These are phyloP conservation scores for Leishmania guyanensis DNA, from an alignment of 208 protist species.

Conservation along the genomic window DNA sequence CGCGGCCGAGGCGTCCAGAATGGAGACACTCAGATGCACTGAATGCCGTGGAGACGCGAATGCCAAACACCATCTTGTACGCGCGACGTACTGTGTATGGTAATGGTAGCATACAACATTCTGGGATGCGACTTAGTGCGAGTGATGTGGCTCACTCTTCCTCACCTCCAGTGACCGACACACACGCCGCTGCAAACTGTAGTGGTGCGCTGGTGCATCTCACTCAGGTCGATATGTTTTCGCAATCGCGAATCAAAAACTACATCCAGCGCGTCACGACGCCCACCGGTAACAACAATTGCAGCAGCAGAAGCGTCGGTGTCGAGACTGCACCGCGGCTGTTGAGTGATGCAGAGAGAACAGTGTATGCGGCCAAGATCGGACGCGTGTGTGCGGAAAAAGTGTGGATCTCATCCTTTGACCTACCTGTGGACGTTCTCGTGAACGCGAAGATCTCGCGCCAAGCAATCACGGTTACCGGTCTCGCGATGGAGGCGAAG, in stretches of 20 bases:
- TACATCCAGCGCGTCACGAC: slow-evolving; percentile 32
- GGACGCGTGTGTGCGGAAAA: not conserved
- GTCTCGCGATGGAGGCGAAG: slow-evolving; percentile 27
- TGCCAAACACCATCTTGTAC: not conserved
- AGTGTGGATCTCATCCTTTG: slow-evolving; percentile 16
- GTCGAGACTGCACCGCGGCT: not conserved
- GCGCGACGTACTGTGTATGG: not conserved
- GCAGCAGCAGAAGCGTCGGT: not conserved
- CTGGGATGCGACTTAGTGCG: not conserved
- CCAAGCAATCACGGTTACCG: slow-evolving; percentile 31
- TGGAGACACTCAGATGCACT: not conserved
- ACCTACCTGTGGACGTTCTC: slow-evolving; percentile 52
- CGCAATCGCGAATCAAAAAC: slow-evolving; percentile 47
- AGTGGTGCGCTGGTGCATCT: not conserved
- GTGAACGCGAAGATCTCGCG: slow-evolving; percentile 36
- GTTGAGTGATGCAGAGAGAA: not conserved
- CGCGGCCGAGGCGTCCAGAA: not conserved
- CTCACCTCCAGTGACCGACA: not conserved
- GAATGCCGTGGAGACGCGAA: not conserved
- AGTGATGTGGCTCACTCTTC: not conserved
- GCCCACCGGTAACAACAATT: not conserved
- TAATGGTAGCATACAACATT: not conserved
- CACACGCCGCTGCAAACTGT: not conserved
- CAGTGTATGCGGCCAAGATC: not conserved
- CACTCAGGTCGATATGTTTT: slow-evolving; percentile 31